Evolutionary conservation across 2,329 filamentous ascomycete genomes (phyloP), one percentile per base, ranked within the genome.

Genomic region (Alternaria panax): DNA sequence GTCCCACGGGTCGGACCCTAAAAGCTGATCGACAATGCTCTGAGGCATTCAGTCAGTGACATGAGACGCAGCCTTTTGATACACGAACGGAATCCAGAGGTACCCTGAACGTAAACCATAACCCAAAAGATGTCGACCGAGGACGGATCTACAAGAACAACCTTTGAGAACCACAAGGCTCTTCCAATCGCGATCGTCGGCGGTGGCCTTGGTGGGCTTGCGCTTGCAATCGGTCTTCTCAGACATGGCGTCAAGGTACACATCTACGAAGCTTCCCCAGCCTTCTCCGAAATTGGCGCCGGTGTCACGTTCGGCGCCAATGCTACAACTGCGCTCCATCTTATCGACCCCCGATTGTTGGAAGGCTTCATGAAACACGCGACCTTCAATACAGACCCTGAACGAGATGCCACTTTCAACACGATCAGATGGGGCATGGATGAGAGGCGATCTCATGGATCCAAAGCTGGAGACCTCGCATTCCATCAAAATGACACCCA

Each of bases 251-350:
- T 75, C 43, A 60, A 64, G 14, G 46, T 69, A 40, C 67, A 67
- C 24, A 69, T 76, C 48, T 75, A 73, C 61, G 73, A 76, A 48
- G 57, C 68, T 12, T 70, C 70, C 12, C 18, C 59, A 1, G 51
- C 22, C 2, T 73, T 75, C 46, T 64, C 66, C 4, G 66, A 71
- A 42, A 70, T 74, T 27, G 72, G 74, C 20, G 73, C 72, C 5
- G 74, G 73, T 4, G 63, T 76, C n/a, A 59, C 65, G 14, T 72
- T 75, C 41, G 68, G 68, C 1, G 56, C 66, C 11, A 75, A 75
- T 50, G 53, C 73, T 8, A 62, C 65, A 5, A 57, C 61, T 24
- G 70, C 73, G 1, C 58, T 74, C 9, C 55, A 62, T 2, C 57
- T 75, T 9, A 68, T 74, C 46, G 66, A 72, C 46, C 52, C 59